Evolutionary conservation across 129 eudicot genomes (phyloP).

Genomic region (Flaveria ramosissima): DNA sequence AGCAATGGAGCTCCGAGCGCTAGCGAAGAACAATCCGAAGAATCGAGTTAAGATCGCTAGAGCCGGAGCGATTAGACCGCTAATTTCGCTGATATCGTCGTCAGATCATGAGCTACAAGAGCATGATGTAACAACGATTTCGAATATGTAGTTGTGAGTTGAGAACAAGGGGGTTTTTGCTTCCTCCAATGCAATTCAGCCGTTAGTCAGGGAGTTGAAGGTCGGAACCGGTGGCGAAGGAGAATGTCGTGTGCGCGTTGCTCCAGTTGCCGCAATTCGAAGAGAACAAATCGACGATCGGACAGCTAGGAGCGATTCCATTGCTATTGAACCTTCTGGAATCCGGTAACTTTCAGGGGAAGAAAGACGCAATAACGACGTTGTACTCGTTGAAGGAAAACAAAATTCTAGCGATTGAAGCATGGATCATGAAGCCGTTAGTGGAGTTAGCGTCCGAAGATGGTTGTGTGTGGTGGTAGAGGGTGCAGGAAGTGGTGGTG

Average conservation of each 20-base stretch:
- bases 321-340: constrained; percentile 61
- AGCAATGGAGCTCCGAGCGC: constrained; percentile 67
- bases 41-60: constrained; percentile 66
- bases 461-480: no score
- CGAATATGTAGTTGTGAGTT: constrained; percentile 67
- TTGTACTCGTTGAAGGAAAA: constrained; percentile 70
- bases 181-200: constrained; percentile 60
- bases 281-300: constrained; percentile 63
- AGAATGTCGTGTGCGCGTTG: constrained; percentile 84
- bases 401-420: constrained; percentile 60
- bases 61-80: constrained; percentile 76
- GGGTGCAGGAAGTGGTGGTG: no score
- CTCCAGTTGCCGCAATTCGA: constrained; percentile 64
- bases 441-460: no score
- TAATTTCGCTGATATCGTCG: constrained; percentile 51
- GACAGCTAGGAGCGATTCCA: constrained; percentile 83
- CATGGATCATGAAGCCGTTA: constrained; percentile 74
- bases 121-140: constrained; percentile 77
- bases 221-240: constrained; percentile 62
- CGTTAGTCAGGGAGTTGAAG: constrained; percentile 56
- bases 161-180: constrained; percentile 65
- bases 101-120: constrained; percentile 62
- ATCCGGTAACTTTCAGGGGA: constrained; percentile 65
- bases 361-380: constrained; percentile 87
- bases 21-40: constrained; percentile 80